Evolutionary conservation across 441 rosid species (phyloP).

Genomic region (Euphorbia neoarborescens): DNA sequence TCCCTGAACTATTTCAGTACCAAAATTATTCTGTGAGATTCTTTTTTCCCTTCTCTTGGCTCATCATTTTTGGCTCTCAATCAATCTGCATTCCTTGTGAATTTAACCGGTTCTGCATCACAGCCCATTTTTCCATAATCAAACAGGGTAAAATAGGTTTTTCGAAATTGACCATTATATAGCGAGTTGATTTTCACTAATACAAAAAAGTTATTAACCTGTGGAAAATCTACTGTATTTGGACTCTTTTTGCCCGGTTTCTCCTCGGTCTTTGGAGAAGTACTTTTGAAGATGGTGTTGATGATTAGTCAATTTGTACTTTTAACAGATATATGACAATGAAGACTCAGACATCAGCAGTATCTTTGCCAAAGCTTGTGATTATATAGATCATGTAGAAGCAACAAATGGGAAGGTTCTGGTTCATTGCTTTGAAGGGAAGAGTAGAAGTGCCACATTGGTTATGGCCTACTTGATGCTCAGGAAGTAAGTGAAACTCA

Average conservation of each 20-base stretch:
- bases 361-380: conserved; percentile 75
- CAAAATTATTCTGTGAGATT: conserved; percentile 75
- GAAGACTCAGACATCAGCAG: conserved; percentile 78
- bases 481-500: conserved; percentile 55
- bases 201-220: background rate
- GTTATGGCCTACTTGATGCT: conserved; percentile 86
- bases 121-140: background rate
- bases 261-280: background rate
- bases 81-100: background rate
- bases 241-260: background rate
- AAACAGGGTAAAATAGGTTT: background rate
- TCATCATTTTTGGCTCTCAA: background rate
- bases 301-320: background rate
- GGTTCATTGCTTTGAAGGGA: conserved; percentile 98
- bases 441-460: conserved; percentile 90
- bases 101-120: background rate
- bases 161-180: background rate
- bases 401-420: conserved; percentile 65
- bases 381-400: conserved; percentile 75
- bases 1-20: conserved; percentile 67
- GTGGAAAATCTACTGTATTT: background rate
- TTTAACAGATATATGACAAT: conserved; percentile 59
- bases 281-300: background rate
- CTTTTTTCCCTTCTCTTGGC: conserved; percentile 8
- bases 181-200: background rate